Conservation (phyloP, 2,329 filamentous ascomycete genomes). For the Macrophomina tecta region DNA sequence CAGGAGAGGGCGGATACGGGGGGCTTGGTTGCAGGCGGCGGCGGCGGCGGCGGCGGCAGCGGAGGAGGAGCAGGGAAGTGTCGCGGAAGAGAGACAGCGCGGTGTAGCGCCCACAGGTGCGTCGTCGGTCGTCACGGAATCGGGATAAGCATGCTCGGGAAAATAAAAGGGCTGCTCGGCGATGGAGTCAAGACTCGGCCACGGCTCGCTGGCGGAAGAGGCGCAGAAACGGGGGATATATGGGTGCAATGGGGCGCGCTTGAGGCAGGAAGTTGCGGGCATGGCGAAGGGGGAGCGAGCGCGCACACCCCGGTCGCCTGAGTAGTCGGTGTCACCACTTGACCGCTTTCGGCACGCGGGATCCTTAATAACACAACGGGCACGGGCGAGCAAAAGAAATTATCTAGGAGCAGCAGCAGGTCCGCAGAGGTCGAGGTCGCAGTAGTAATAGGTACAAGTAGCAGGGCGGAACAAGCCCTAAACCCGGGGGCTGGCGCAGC, state of each 20-base stretch:
- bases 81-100: constrained; percentile 35
- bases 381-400: constrained; percentile 25
- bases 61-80: constrained; percentile 29
- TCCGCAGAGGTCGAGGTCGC: background rate
- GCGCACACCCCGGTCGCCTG: constrained; percentile 22
- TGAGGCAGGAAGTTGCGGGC: constrained; percentile 27
- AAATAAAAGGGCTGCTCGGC: constrained; percentile 34
- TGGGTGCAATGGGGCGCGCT: constrained; percentile 19
- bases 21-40: constrained; percentile 28
- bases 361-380: constrained; percentile 28
- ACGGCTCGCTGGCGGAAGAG: constrained; percentile 34
- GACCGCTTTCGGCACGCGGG: constrained; percentile 25
- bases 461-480: background rate
- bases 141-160: constrained; percentile 40
- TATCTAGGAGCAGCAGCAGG: constrained; percentile 19
- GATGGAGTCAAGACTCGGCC: constrained; percentile 41
- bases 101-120: constrained; percentile 35
- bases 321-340: constrained; percentile 24
- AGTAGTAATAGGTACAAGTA: background rate
- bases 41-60: constrained; percentile 12
- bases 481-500: constrained; percentile 20
- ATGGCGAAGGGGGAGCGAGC: constrained; percentile 27
- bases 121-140: constrained; percentile 39
- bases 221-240: constrained; percentile 32
- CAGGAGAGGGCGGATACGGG: constrained; percentile 42